These are phyloP conservation scores for Pichia nanzhaoensis DNA, from an alignment of 805 yeast genomes.

Conservation along the genomic window DNA sequence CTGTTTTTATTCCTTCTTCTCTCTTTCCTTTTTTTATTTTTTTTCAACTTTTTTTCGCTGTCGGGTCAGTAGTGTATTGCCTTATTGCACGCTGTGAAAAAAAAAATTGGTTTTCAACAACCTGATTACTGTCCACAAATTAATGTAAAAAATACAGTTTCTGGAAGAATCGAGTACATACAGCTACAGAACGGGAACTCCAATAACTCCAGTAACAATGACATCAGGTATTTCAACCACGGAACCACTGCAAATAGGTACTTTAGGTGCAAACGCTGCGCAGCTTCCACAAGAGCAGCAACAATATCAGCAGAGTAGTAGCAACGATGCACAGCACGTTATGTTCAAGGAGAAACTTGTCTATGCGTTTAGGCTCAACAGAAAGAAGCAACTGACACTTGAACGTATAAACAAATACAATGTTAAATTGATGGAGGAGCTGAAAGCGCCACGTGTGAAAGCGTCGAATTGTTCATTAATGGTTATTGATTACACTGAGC, in stretches of 20 bases:
- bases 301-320: neutral
- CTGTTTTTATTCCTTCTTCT: no score
- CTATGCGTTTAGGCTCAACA: constrained; percentile 38
- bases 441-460: constrained; percentile 51
- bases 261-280: neutral
- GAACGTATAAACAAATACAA: constrained; percentile 56
- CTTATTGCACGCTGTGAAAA: no score
- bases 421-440: constrained; percentile 41
- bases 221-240: neutral
- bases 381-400: constrained; percentile 42
- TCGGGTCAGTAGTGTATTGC: no score
- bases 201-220: neutral
- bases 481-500: constrained; percentile 38
- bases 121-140: no score
- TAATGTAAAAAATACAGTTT: no score
- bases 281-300: neutral
- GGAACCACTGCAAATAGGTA: neutral
- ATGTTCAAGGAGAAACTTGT: constrained; percentile 10
- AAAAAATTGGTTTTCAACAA: no score
- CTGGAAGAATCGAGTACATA: neutral
- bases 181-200: neutral
- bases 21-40: no score
- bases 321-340: neutral
- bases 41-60: no score
- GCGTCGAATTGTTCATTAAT: constrained; percentile 54